Conservation (phyloP, 257 asterid species). For the Ajuga chamaepitys region DNA sequence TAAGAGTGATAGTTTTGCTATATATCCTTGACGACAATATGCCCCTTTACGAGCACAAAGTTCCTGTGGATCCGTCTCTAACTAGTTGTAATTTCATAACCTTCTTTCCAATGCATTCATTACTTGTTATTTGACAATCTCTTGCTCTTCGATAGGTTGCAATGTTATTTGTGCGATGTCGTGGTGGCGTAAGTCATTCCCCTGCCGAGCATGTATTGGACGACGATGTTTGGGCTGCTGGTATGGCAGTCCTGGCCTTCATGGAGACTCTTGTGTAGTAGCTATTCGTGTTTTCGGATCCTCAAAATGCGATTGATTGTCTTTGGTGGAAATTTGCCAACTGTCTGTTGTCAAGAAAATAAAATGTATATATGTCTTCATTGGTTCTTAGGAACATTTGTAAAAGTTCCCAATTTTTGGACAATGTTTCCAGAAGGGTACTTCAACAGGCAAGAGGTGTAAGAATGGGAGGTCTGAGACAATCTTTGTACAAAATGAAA, state of each 20-base stretch:
- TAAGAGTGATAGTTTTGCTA: too few relatives aligned
- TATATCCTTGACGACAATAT: too few relatives aligned
- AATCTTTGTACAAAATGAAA: too few relatives aligned
- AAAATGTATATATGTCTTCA: conserved; percentile 12
- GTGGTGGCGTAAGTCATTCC: conserved; percentile 95
- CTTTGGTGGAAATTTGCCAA: neutral
- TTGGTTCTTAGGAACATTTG: neutral
- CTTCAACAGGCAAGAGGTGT: neutral
- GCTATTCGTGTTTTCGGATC: neutral
- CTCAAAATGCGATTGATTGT: conserved; percentile 8
- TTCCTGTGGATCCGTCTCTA: too few relatives aligned
- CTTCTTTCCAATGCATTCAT: neutral
- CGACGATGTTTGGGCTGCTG: conserved; percentile 86
- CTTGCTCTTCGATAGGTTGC: conserved; percentile 45
- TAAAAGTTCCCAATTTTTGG: neutral
- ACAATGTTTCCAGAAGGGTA: neutral
- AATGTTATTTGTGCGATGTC: conserved; percentile 91
- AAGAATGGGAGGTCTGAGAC: neutral
- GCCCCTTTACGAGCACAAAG: too few relatives aligned
- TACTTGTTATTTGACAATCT: neutral
- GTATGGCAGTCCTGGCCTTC: conserved; percentile 67
- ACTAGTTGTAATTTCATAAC: too few relatives aligned
- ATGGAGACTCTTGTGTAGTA: conserved; percentile 58
- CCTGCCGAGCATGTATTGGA: conserved; percentile 83
- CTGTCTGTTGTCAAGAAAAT: conserved; percentile 3